Evolutionary conservation across 2,329 filamentous ascomycete genomes (phyloP), one percentile per base, ranked within the genome.

Genomic region (Scedosporium aurantiacum): DNA sequence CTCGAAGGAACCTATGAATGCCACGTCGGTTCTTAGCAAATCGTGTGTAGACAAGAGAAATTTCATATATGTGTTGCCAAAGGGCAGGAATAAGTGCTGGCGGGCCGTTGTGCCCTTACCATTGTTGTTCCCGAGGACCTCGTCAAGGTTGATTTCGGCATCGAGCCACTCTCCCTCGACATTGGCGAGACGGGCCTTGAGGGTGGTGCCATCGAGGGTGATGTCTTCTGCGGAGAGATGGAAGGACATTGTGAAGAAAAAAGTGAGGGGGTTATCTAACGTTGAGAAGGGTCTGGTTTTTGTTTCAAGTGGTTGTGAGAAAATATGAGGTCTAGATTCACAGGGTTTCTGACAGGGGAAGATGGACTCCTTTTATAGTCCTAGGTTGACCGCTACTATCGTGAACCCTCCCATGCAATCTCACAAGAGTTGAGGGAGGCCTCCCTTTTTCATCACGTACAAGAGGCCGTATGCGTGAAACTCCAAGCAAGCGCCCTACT

Each of bases 131-230:
- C 71, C 70, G 60, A 86, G 75, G 63, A 78, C 72, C 74, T 82
- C 78, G 4, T 76, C 68, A 4, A 86, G 75, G 73, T 86, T 84
- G 65, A 85, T 65, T 65, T 86, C 76, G 43, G 74, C 70, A 7
- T 71, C 64, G 2, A 72, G 61, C 1, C 63, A 61, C 21, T 82
- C 72, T 41, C 80, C 81, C 0, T 79, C 72, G 1, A 69, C 58
- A 43, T 76, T 74, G 45, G 63, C 66, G 43, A 80, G 76, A 56
- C 68, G 64, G 62, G 75, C 78, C 27, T 65, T 70, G 62, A 83
- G 80, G 66, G 79, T 76, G 70, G 78, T 75, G 65, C 73, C 74
- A 65, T 82, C 75, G 65, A 83, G 68, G 66, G 72, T 72, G 67
- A 82, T 76, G 64, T 78, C 64, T 55, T 74, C 62, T 56, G 78